Conservation (phyloP, 129 eudicot genomes). For the Artemisia annua region DNA sequence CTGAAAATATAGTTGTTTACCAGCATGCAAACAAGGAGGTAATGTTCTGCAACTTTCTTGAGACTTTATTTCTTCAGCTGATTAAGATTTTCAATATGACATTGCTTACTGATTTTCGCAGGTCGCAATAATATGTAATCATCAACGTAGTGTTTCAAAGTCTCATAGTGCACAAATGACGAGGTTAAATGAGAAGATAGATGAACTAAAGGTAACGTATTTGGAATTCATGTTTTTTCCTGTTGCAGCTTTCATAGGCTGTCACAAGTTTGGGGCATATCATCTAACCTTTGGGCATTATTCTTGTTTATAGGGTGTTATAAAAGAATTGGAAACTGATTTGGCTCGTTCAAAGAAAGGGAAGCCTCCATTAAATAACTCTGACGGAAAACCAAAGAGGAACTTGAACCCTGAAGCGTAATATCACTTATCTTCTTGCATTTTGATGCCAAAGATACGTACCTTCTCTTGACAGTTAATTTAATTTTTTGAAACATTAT, state of each 20-base stretch:
- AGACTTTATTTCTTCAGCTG: neutral
- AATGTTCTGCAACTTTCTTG: slow-evolving; percentile 11
- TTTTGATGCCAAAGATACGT: slow-evolving; percentile 2
- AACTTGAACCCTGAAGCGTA: slow-evolving; percentile 88
- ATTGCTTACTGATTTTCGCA: slow-evolving; percentile 32
- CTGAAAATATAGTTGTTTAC: slow-evolving; percentile 69
- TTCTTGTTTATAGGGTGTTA: slow-evolving; percentile 42
- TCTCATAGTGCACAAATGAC: slow-evolving; percentile 77
- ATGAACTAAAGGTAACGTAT: slow-evolving; percentile 62
- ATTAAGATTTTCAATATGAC: slow-evolving; percentile 10
- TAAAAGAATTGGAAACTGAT: slow-evolving; percentile 73
- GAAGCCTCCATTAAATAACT: slow-evolving; percentile 65
- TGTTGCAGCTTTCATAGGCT: too few relatives aligned
- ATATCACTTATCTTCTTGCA: slow-evolving; percentile 11
- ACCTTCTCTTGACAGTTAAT: neutral
- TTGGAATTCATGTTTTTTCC: neutral
- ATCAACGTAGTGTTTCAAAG: slow-evolving; percentile 95
- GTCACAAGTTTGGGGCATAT: too few relatives aligned
- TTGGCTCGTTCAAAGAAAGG: slow-evolving; percentile 87
- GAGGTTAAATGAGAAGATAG: slow-evolving; percentile 67
- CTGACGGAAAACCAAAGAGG: slow-evolving; percentile 81
- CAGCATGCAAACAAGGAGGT: slow-evolving; percentile 94
- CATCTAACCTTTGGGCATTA: neutral
- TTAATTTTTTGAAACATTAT: slow-evolving; percentile 4
- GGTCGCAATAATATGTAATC: slow-evolving; percentile 98